Evolutionary conservation across 306 rosid genomes (phyloP), one percentile per base, ranked within the genome.

Genomic region (Inga laurina): DNA sequence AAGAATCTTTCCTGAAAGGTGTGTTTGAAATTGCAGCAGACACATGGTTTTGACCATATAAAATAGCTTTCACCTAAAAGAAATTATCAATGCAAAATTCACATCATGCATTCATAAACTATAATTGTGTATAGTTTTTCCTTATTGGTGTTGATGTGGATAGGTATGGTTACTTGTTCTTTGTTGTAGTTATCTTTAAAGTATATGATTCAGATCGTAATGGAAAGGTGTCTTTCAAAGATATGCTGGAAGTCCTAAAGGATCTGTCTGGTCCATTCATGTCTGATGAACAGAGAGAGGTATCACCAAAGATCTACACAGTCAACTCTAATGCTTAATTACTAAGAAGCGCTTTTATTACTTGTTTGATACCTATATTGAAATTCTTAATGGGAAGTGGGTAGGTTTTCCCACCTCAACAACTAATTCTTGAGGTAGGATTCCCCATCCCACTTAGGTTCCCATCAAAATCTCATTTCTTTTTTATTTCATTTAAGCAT

Each of bases 231-330:
- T 91, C 99, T 70, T 94, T 94, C 88, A 88, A 89, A 68, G 97
- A 94, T 80, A 87, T 96, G 32, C 64, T 96, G 69, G 91, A 94
- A 87, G 97, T 96, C 84, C 92, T 96, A 69, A 88, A 83, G 64
- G 99, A 96, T 90, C 84, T 94, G 89, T 93, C 97, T 44, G 98
- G 99, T 68, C 81, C 98, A 62, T 96, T 91, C 89, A 88, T 96
- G 93, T 87, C 97, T 34, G 97, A 92, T 61, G 85, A 91, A 78
- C 98, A 94, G 83, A 90, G 95, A 96, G 97, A 92, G 98, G 99
- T 96, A 92, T 81, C 46, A 16, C 66, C 76, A 72, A 64, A 84
- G 80, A 77, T 85, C 16, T 44, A 24, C 43, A 43, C 44, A 32
- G 48, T 82, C 72, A 49, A 46, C 48, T 75, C 68, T 68, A 73